Base-by-base conservation (phyloP, 2,329 filamentous ascomycete genomes). In the Ascochyta lentis region DNA sequence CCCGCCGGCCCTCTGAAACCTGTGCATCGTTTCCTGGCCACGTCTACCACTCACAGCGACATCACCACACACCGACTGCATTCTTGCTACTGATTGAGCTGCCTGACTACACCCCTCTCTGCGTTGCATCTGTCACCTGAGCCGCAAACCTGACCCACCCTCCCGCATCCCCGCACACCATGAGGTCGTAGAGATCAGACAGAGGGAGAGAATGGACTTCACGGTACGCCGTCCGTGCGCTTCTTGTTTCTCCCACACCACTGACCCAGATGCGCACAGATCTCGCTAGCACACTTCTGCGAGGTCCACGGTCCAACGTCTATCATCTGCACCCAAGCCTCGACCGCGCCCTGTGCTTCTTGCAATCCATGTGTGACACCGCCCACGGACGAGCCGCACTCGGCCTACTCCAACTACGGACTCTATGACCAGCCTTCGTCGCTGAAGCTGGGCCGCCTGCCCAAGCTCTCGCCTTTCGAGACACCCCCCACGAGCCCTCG, bases 261-360 rank as follows among this genome's bases (percentile, higher is more conserved):
- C 68, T 72, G 65, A 73, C 60, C 19, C 46, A 33, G 31, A 23
- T 44, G n/a, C 50, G 19, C 23, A 33, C 66, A 86, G 84, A 80
- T 86, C 69, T 85, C 84, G 66, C 79, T 86, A 61, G 84, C 84
- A 61, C 84, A 86, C 76, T 86, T 86, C 72, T 86, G 84, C 75
- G 84, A 86, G 76, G 78, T 83, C 72, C 83, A 86, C 79, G 84
- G 84, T 70, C 84, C 84, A 16, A 86, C 83, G 48, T 85, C 83
- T 53, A 84, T 86, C 71, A 82, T 86, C 61, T 86, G 84, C 73
- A 86, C 84, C 55, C 83, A 86, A 70, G 81, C 84, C 60, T 76
- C 82, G 44, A 82, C 82, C 13, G 77, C 83, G 54, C 77, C 82
- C 52, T 86, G 84, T 67, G 71, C 76, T 42, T 79, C 82, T 66